phyloP scores from a whole-genome alignment of 768 basidiomycete species.

The Rossbeevera mucosa region DNA sequence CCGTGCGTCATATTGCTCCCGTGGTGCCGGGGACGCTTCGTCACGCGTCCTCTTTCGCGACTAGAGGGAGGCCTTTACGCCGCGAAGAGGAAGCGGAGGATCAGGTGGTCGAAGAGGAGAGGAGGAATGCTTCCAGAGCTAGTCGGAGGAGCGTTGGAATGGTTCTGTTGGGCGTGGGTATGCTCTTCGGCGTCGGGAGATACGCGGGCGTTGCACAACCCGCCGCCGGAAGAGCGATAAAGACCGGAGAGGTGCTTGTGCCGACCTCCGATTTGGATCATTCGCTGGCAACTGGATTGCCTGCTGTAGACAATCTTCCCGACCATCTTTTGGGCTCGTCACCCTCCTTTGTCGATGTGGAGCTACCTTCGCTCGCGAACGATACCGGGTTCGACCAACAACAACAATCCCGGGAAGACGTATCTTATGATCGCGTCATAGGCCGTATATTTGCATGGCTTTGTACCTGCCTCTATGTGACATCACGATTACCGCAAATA shows the following conservation, averaged over 20 bases:
- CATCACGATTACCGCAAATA: constrained; percentile 92
- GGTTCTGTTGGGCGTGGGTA: constrained; percentile 76
- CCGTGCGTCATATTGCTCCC: constrained; percentile 33
- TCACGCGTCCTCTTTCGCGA: constrained; percentile 27
- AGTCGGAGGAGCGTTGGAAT: constrained; percentile 70
- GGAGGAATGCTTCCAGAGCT: constrained; percentile 50
- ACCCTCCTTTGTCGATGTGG: constrained; percentile 11
- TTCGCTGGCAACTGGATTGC: not conserved
- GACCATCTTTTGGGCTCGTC: constrained; percentile 1
- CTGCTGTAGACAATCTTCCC: constrained; percentile 13
- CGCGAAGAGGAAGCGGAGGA: constrained; percentile 33
- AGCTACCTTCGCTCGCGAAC: constrained; percentile 13
- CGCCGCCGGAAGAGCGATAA: constrained; percentile 25
- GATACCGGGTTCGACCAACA: constrained; percentile 4
- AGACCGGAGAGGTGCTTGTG: constrained; percentile 48
- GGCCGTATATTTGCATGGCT: constrained; percentile 94
- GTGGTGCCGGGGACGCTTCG: constrained; percentile 31
- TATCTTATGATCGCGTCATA: constrained; percentile 55
- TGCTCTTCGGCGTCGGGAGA: constrained; percentile 65
- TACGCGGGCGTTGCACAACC: constrained; percentile 34
- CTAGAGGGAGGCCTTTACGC: constrained; percentile 42
- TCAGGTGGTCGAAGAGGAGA: constrained; percentile 20
- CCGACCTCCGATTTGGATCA: constrained; percentile 5
- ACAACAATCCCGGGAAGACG: constrained; percentile 18
- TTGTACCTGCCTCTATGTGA: constrained; percentile 90